phyloP scores from a whole-genome alignment of 2,329 filamentous ascomycete species.

The Coleophoma crateriformis region DNA sequence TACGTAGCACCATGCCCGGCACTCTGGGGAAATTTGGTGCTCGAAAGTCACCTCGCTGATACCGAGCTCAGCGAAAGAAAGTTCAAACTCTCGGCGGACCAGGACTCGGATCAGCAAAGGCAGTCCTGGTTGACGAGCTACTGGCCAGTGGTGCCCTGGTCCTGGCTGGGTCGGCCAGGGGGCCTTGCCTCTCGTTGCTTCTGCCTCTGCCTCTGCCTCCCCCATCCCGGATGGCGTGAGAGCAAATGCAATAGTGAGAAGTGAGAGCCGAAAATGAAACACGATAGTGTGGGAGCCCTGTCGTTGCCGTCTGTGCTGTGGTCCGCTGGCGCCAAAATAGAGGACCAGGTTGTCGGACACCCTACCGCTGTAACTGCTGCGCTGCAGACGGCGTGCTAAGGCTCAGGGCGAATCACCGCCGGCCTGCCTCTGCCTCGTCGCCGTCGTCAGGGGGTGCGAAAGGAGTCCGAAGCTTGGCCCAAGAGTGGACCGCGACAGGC shows the following conservation, averaged over 20 bases:
- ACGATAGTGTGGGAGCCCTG: slow-evolving; percentile 26
- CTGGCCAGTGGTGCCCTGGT: too few relatives aligned
- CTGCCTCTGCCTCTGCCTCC: too few relatives aligned
- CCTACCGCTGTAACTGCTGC: background rate
- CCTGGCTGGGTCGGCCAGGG: too few relatives aligned
- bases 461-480: background rate
- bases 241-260: too few relatives aligned
- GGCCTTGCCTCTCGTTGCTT: too few relatives aligned
- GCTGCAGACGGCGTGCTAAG: background rate
- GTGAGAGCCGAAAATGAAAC: slow-evolving; percentile 23
- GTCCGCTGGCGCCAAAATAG: background rate
- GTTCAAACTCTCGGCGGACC: background rate
- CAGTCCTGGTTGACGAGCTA: background rate
- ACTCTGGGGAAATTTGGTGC: slow-evolving; percentile 23
- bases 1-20: slow-evolving; percentile 7
- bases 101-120: slow-evolving; percentile 1
- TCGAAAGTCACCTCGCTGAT: slow-evolving; percentile 9
- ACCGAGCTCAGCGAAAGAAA: slow-evolving; percentile 1
- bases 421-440: background rate
- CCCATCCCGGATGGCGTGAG: too few relatives aligned
- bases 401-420: background rate
- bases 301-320: slow-evolving; percentile 4
- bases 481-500: background rate
- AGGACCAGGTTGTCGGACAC: slow-evolving; percentile 1
- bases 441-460: too few relatives aligned